Base-by-base conservation (phyloP, 1,284 basidiomycete genomes). In the Trichosporon asahii region DNA sequence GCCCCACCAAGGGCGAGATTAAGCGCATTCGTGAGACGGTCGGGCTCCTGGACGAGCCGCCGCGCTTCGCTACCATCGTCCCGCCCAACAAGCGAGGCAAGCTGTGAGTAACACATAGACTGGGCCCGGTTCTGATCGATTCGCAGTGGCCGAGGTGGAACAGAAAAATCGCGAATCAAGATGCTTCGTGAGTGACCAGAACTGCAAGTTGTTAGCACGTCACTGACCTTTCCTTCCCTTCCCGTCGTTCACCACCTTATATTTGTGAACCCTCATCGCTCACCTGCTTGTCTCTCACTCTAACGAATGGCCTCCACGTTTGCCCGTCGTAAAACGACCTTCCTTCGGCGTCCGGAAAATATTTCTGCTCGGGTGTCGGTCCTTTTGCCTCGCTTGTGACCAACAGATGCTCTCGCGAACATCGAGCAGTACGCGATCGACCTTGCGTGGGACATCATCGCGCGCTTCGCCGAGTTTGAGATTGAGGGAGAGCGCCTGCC, bases 391-490 rank as follows among this genome's bases (percentile, higher is more conserved):
- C 11, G 14, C 35, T 6, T n/a, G n/a, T 15, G 2, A n/a, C n/a
- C 49, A n/a, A 31, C 69, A 80, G 78, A 83, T 66, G 91, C 92
- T 1, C 85, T 95, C 4, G 93, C 93, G 0, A 94, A 94, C 79
- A 94, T 96, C 66, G 93, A 95, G 77, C 93, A 94, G 78, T 96
- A 92, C 90, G 93, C 93, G 0, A 91, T 92, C 70, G 91, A 93
- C 76, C 86, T 92, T 7, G 90, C 90, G 87, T 93, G 91, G 91
- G 91, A 92, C 77, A 93, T 93, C 72, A 92, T 94, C 77, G 92
- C 89, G 2, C 88, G 92, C 3, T 92, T 91, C 76, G 91, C 90
- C 0, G 76, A 80, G 44, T 71, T 76, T 21, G 74, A 78, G 53
- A 71, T 83, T 31, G 71, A 81, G 9, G 83, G 83, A 1, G 75